A percentile compares a stretch with the other conserved stretches of the same genome.
phyloP scores from a whole-genome alignment of 805 yeast species.

The Ogataea saltuana region DNA sequence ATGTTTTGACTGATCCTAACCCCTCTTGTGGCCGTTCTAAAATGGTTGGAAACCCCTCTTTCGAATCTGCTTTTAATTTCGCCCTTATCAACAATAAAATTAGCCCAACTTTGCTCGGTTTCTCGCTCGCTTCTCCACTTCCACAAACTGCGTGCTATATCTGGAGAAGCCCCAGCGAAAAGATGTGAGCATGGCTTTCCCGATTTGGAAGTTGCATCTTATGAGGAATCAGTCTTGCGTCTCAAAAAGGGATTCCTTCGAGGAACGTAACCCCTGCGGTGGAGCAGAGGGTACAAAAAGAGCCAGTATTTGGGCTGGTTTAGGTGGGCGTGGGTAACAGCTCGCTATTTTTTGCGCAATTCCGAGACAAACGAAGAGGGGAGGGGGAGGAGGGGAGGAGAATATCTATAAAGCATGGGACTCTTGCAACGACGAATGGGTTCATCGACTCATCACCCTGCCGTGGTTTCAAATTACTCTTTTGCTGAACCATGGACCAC shows the following conservation, averaged over 20 bases:
- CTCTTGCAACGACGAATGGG: too few relatives aligned
- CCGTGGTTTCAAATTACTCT: too few relatives aligned
- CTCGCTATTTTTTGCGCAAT: constrained; percentile 5
- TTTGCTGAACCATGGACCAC: too few relatives aligned
- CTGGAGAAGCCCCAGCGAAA: neutral
- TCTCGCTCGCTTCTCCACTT: neutral
- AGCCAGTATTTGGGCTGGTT: neutral
- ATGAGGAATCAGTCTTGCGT: neutral
- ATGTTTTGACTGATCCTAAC: too few relatives aligned
- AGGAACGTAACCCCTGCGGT: neutral
- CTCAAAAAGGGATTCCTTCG: neutral
- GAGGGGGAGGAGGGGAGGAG: too few relatives aligned
- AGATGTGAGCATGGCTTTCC: neutral
- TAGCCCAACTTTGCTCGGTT: neutral
- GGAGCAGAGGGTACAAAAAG: neutral
- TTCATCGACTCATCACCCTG: too few relatives aligned
- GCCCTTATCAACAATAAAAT: neutral
- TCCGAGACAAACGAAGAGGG: too few relatives aligned
- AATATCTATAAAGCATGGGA: too few relatives aligned
- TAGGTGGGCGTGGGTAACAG: neutral
- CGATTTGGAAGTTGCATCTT: neutral
- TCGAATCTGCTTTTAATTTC: neutral
- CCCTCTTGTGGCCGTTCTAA: too few relatives aligned
- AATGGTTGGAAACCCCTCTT: too few relatives aligned
- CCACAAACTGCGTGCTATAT: too few relatives aligned